Evolutionary conservation across 441 rosid species (phyloP), one percentile per base, ranked within the genome.

Genomic region (Populus hybrid): DNA sequence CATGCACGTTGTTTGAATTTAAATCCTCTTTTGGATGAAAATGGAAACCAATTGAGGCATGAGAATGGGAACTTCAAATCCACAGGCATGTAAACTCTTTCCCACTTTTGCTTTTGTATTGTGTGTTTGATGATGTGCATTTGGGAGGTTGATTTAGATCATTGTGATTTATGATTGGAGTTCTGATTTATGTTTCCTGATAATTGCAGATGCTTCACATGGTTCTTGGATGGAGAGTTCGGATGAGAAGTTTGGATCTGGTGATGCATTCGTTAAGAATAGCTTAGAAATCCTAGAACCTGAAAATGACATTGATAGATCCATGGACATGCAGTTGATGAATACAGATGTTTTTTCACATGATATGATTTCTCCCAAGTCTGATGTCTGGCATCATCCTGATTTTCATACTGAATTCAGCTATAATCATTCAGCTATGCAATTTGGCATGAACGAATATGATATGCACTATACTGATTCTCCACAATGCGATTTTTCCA

Each of bases 181-280:
- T 75, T 67, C 82, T 87, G 65, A 83, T 79, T 72, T 69, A 71
- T 79, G 57, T 77, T 67, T n/a, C 66, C 24, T 78, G 80, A 71
- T 74, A 77, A 16, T 78, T 82, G 86, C 89, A 89, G 98, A 69
- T 79, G 82, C 83, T 79, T 83, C 75, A 26, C 40, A 18, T 64
- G 77, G 76, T 67, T 76, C 79, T 80, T 70, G 71, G 74, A 73
- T 69, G 70, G 85, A 65, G 75, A 77, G 76, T 73, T 69, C 79
- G 50, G 81, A 76, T 79, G 72, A 67, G 9, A 81, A 68, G 26
- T 64, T 38, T 66, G 84, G 67, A 69, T 73, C 30, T 14, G 18
- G 9, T 75, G 80, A 72, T 80, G 59, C 24, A 69, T 40, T 67
- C 12, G 57, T 69, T 73, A 85, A 70, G 66, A 78, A 80, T 76